These are phyloP conservation scores for Dalbergia oliveri DNA, from an alignment of 306 rosid genomes.

Conservation along the genomic window DNA sequence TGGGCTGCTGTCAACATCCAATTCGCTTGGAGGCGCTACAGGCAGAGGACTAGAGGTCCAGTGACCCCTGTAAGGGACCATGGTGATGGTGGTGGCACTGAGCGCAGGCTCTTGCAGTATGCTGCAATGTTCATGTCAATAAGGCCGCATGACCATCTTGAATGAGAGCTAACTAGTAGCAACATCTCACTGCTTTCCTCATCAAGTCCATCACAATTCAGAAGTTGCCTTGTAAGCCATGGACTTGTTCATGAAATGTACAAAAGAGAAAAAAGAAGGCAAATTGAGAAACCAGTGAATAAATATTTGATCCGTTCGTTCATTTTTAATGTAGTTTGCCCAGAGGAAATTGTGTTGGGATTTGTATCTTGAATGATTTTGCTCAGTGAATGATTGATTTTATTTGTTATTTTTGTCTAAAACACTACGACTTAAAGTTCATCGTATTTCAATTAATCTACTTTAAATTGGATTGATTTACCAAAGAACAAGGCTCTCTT, in stretches of 20 bases:
- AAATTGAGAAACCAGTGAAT: background rate
- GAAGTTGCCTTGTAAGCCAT: constrained; percentile 14
- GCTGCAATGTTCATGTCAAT: constrained; percentile 99
- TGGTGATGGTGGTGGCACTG: constrained; percentile 59
- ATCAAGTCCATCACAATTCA: background rate
- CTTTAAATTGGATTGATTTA: too few species aligned
- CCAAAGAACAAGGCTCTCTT: too few species aligned
- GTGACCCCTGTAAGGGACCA: constrained; percentile 65
- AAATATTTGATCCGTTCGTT: background rate
- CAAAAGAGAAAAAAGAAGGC: background rate
- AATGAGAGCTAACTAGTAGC: constrained; percentile 42
- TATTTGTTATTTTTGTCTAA: too few species aligned
- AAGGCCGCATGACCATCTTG: constrained; percentile 96
- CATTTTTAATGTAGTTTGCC: constrained; percentile 13
- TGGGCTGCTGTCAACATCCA: constrained; percentile 98
- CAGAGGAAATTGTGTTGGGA: background rate
- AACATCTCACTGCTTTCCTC: constrained; percentile 10
- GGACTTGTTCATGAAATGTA: background rate
- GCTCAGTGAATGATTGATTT: background rate
- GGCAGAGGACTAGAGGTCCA: constrained; percentile 87
- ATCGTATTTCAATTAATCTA: too few species aligned
- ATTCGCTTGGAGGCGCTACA: constrained; percentile 82
- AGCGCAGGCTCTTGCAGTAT: constrained; percentile 78
- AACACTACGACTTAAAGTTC: too few species aligned
- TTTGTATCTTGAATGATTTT: constrained; percentile 26